Percentiles rank a stretch among this genome's conserved stretches.
Evolutionary conservation across 306 rosid species (phyloP).

Genomic region (Astragalus membranaceus): DNA sequence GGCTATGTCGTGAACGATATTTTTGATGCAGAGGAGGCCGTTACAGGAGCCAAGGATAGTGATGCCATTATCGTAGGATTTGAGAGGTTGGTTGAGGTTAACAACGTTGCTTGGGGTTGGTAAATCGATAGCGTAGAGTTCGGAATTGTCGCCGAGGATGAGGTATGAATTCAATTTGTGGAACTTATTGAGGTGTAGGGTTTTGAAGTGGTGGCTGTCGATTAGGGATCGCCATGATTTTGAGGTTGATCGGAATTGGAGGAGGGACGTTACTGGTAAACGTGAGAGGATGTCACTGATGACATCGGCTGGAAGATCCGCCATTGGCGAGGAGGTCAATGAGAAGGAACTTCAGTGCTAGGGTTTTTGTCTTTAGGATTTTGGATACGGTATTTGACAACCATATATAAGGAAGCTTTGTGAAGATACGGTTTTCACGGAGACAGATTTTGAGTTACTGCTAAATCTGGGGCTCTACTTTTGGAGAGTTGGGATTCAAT

Average conservation of each 20-base stretch:
- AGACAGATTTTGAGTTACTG: too few relatives aligned
- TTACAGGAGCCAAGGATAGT: conserved; percentile 48
- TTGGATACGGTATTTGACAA: too few relatives aligned
- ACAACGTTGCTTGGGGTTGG: not conserved
- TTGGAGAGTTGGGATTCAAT: too few relatives aligned
- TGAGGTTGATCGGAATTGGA: conserved; percentile 34
- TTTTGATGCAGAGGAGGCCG: conserved; percentile 63
- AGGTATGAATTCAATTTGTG: not conserved
- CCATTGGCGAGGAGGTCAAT: not conserved
- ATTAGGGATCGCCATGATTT: conserved; percentile 41
- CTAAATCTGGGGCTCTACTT: too few relatives aligned
- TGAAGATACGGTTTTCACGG: too few relatives aligned
- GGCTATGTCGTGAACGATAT: conserved; percentile 71
- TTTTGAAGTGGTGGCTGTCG: conserved; percentile 37
- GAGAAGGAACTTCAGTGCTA: not conserved
- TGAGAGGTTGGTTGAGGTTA: conserved; percentile 47
- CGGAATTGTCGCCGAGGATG: conserved; percentile 34
- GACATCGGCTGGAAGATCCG: conserved; percentile 56
- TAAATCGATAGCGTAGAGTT: conserved; percentile 31
- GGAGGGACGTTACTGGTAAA: not conserved
- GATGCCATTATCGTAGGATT: conserved; percentile 68
- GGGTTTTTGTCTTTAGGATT: not conserved
- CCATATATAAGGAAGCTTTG: too few relatives aligned
- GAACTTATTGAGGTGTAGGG: too few relatives aligned
- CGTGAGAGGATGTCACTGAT: conserved; percentile 38